A percentile compares a stretch with the other conserved stretches of the same genome.
These are phyloP conservation scores for Hypoxylon fragiforme DNA, from an alignment of 495 filamentous ascomycete species.

Conservation along the genomic window DNA sequence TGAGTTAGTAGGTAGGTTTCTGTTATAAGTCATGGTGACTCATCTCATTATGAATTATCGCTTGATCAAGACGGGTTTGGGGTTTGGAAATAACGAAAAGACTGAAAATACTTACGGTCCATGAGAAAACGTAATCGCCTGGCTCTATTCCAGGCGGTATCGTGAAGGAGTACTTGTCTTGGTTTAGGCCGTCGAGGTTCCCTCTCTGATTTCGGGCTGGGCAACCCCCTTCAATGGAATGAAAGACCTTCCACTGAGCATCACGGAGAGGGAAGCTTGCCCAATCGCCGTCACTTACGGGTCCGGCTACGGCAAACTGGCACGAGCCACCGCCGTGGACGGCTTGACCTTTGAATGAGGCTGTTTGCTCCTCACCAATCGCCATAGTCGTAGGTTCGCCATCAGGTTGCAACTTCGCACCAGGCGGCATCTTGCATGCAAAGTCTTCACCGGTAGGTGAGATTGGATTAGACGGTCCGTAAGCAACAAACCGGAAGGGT, in stretches of 20 bases:
- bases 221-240: slow-evolving; percentile 80
- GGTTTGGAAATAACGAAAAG: neutral
- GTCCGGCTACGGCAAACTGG: slow-evolving; percentile 71
- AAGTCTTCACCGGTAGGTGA: slow-evolving; percentile 62
- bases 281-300: slow-evolving; percentile 44
- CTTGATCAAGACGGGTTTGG: neutral
- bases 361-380: slow-evolving; percentile 56
- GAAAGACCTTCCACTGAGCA: slow-evolving; percentile 74
- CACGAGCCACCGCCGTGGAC: slow-evolving; percentile 87
- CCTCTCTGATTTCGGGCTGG: slow-evolving; percentile 56
- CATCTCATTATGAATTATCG: too few relatives aligned
- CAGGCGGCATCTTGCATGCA: slow-evolving; percentile 69
- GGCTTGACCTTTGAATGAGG: slow-evolving; percentile 62
- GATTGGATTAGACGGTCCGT: slow-evolving; percentile 28
- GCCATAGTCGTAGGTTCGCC: slow-evolving; percentile 46
- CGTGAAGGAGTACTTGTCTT: slow-evolving; percentile 53
- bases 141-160: slow-evolving; percentile 60
- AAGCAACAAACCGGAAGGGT: slow-evolving; percentile 26
- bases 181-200: slow-evolving; percentile 39
- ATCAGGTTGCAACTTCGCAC: slow-evolving; percentile 42
- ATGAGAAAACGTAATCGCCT: slow-evolving; percentile 68
- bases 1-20: slow-evolving; percentile 14
- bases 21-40: too few relatives aligned
- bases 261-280: slow-evolving; percentile 59
- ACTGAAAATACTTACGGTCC: slow-evolving; percentile 50